Base-by-base conservation (phyloP, 2,329 filamentous ascomycete species). In the Nannizziopsis barbatae region DNA sequence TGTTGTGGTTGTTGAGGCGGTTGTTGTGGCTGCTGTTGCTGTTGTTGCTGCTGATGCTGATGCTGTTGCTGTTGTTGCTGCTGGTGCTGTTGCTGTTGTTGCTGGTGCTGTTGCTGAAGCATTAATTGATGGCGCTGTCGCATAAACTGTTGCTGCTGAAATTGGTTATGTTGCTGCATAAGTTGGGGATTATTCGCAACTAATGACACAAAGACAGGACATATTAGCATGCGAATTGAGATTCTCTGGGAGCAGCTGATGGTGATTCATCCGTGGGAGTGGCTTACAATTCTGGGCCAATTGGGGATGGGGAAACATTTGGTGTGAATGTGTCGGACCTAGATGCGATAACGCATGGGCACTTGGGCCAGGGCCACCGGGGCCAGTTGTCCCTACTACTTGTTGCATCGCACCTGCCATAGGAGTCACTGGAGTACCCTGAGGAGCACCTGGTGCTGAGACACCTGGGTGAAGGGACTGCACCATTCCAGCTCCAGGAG, bases 321-420 rank as follows among this genome's bases (percentile, higher is more conserved):
- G 71, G 51, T 74, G 73, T 52, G 72, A 71, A 57, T 76, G 74
- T 31, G 62, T 59, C 10, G 76, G 75, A 51, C 72, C 75, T 54
- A 81, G 64, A 60, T 81, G 79, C 42, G 74, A 75, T 53, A 81
- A 65, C 22, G 78, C 77, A 66, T 81, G 79, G 42, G 73, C 71
- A 60, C 74, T 79, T 20, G 74, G 75, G 49, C 70, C 69, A 22
- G 67, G 66, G 20, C 68, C 67, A n/a, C 66, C 69, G 51, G 70
- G 68, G 31, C 71, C 71, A 53, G 71, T 70, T 30, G 71, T 75
- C 51, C 73, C 72, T 50, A 71, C 70, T 47, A 75, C 76, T 42
- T 75, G 76, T 55, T 77, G 76, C 77, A 82, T 80, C 44, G 74
- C 76, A 32, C 59, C 70, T 71, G 81, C 79, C 76, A 81, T 80